Conservation (phyloP, 2,329 filamentous ascomycete species). For the Aspergillus unguis region DNA sequence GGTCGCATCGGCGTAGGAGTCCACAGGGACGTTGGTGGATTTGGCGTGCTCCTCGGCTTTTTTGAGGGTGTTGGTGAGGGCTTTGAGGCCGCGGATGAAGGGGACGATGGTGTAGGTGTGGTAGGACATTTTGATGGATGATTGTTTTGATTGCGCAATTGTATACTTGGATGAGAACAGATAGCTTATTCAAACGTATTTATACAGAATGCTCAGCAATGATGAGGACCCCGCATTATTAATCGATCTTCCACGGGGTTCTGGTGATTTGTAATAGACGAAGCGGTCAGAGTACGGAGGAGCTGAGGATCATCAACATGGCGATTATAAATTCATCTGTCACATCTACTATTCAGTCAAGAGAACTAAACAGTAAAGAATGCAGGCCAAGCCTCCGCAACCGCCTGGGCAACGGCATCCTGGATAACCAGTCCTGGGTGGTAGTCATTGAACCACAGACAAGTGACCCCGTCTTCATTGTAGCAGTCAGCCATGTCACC, state of each 20-base stretch:
- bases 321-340: neutral
- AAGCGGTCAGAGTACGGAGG: neutral
- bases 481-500: conserved; percentile 5
- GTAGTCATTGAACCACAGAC: conserved; percentile 16
- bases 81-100: conserved; percentile 4
- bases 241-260: neutral
- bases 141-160: conserved; percentile 2
- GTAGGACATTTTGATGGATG: conserved; percentile 3
- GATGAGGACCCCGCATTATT: neutral
- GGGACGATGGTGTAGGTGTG: conserved; percentile 3
- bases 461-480: conserved; percentile 8
- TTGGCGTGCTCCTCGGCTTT: conserved; percentile 44
- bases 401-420: conserved; percentile 9
- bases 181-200: no score
- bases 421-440: conserved; percentile 12
- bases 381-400: conserved; percentile 7
- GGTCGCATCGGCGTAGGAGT: conserved; percentile 39
- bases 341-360: neutral
- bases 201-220: no score
- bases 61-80: conserved; percentile 35
- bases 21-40: conserved; percentile 34
- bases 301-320: neutral
- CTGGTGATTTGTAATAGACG: neutral
- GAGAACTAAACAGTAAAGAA: neutral
- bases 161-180: neutral